Conservation (phyloP, 371 early-diverging fungal species). For the Lichtheimia corymbifera region DNA sequence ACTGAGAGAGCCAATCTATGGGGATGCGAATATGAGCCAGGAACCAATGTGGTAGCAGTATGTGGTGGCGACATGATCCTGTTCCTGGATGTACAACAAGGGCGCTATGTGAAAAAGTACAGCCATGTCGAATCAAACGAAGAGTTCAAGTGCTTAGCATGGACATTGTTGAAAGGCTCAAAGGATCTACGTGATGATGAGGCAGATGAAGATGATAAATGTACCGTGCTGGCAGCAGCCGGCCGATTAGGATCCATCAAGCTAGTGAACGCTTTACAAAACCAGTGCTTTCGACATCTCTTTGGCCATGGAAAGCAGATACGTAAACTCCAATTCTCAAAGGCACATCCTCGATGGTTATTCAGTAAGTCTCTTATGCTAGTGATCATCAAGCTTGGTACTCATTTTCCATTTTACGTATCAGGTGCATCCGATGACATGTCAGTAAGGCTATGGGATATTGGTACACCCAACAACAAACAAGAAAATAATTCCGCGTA, state of each 20-base stretch:
- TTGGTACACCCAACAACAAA: conserved; percentile 42
- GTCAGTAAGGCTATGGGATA: conserved; percentile 62
- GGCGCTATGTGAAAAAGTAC: conserved; percentile 54
- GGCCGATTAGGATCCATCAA: conserved; percentile 55
- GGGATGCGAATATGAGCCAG: conserved; percentile 46
- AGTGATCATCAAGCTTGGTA: not conserved
- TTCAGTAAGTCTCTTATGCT: conserved; percentile 39
- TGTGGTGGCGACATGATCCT: conserved; percentile 53
- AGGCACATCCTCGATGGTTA: conserved; percentile 52
- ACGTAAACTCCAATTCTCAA: conserved; percentile 45
- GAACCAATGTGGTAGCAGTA: conserved; percentile 32
- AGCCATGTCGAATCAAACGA: conserved; percentile 56
- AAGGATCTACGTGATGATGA: conserved; percentile 15
- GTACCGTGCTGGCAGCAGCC: conserved; percentile 54
- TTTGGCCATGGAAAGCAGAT: conserved; percentile 53
- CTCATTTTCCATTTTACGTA: not conserved
- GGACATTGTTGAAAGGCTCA: conserved; percentile 43
- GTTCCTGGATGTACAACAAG: conserved; percentile 50
- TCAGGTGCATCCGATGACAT: conserved; percentile 56
- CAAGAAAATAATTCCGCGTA: conserved; percentile 28
- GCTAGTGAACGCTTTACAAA: conserved; percentile 52
- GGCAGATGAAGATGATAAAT: conserved; percentile 23
- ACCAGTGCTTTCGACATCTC: conserved; percentile 55
- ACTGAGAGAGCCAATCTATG: conserved; percentile 30
- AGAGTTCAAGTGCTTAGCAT: conserved; percentile 55